phyloP scores from a whole-genome alignment of 2,329 filamentous ascomycete genomes.

The Fusarium sp. region DNA sequence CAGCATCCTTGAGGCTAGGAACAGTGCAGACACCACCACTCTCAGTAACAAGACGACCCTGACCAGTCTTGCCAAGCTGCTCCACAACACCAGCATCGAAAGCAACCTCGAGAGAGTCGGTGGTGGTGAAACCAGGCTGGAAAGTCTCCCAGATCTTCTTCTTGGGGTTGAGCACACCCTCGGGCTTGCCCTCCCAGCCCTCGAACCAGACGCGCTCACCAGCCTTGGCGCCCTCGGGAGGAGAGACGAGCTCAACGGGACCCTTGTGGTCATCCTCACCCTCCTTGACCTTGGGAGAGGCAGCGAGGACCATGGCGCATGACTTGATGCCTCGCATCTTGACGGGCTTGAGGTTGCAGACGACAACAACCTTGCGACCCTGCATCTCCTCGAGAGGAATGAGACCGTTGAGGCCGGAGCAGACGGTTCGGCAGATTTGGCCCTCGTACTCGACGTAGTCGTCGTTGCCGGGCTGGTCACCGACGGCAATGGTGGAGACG shows the following conservation, averaged over 20 bases:
- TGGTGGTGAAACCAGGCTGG: constrained; percentile 96
- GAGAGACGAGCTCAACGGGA: constrained; percentile 90
- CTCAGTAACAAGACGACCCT: constrained; percentile 78
- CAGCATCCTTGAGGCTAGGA: constrained; percentile 80
- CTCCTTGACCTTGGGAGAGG: constrained; percentile 83
- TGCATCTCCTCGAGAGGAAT: constrained; percentile 97
- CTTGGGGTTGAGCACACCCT: constrained; percentile 96
- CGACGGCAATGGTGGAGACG: constrained; percentile 95
- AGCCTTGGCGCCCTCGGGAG: constrained; percentile 80
- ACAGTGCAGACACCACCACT: constrained; percentile 86
- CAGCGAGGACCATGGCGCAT: constrained; percentile 91
- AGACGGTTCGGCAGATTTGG: constrained; percentile 92
- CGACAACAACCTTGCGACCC: constrained; percentile 90
- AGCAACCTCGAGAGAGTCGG: constrained; percentile 79
- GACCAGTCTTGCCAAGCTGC: constrained; percentile 76
- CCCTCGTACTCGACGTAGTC: constrained; percentile 94
- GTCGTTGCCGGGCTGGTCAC: constrained; percentile 81
- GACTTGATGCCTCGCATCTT: constrained; percentile 93
- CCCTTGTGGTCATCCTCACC: constrained; percentile 90
- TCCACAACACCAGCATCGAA: constrained; percentile 86
- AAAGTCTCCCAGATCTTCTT: constrained; percentile 99
- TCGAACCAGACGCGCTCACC: constrained; percentile 94
- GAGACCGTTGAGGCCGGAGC: constrained; percentile 94
- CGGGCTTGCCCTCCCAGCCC: constrained; percentile 92
- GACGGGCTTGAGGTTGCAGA: constrained; percentile 98